A percentile compares a stretch with the other conserved stretches of the same genome.
phyloP scores from a whole-genome alignment of 345 rosid genomes.

The Eucalyptus curtisii region DNA sequence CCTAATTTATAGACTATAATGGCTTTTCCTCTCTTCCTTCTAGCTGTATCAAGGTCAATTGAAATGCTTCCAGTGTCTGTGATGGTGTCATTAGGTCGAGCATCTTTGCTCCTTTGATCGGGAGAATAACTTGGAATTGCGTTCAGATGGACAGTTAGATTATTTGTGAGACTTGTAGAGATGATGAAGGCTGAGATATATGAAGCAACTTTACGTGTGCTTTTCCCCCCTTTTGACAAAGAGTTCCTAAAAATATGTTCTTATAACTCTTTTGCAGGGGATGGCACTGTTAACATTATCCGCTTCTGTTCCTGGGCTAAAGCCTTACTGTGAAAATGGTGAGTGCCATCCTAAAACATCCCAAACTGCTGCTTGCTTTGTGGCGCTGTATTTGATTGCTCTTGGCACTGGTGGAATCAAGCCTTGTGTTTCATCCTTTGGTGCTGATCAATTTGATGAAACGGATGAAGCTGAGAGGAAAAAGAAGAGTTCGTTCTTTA shows the following conservation, averaged over 20 bases:
- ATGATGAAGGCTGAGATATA: background rate
- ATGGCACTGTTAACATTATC: constrained; percentile 83
- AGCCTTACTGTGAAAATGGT: constrained; percentile 38
- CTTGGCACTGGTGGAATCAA: constrained; percentile 96
- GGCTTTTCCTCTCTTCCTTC: background rate
- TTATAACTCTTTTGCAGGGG: constrained; percentile 31
- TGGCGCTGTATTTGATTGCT: constrained; percentile 79
- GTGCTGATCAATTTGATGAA: constrained; percentile 96
- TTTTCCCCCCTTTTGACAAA: background rate
- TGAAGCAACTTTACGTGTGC: background rate
- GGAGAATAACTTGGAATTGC: background rate
- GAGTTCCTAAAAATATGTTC: background rate
- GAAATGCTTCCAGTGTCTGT: background rate
- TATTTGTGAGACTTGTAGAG: background rate
- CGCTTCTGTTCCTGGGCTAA: constrained; percentile 66
- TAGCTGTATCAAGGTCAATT: background rate
- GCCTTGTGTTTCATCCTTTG: constrained; percentile 95
- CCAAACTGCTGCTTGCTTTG: constrained; percentile 45
- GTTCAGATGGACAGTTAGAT: background rate
- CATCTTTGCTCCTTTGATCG: background rate
- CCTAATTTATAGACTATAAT: background rate
- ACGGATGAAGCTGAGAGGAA: constrained; percentile 57
- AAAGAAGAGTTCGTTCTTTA: constrained; percentile 86
- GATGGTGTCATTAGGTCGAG: background rate
- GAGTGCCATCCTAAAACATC: constrained; percentile 43